A percentile compares a stretch with the other conserved stretches of the same genome.
Conservation (phyloP, 2,329 filamentous ascomycete genomes). For the Alternaria sp. region DNA sequence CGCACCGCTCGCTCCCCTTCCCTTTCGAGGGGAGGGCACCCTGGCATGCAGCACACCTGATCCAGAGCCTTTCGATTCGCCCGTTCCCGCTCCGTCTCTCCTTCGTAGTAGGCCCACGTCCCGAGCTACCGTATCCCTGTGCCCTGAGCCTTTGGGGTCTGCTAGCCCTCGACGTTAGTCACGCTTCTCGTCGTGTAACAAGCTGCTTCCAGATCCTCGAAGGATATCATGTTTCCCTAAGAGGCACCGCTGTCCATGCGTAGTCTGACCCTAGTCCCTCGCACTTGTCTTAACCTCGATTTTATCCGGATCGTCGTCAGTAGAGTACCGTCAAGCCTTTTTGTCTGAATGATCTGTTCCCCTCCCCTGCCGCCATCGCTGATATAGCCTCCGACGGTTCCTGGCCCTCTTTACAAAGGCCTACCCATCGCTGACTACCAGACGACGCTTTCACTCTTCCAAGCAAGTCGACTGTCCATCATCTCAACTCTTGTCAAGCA, state of each 20-base stretch:
- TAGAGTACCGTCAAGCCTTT: constrained; percentile 49
- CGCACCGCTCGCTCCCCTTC: constrained; percentile 40
- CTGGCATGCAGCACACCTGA: constrained; percentile 46
- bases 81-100: constrained; percentile 41
- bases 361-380: constrained; percentile 44
- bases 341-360: constrained; percentile 48
- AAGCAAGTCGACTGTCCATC: constrained; percentile 36
- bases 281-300: constrained; percentile 47
- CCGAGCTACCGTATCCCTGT: constrained; percentile 51
- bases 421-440: constrained; percentile 35
- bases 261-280: constrained; percentile 45
- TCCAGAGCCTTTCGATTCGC: constrained; percentile 46
- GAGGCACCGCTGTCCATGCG: constrained; percentile 43
- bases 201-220: constrained; percentile 47
- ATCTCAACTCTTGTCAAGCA: constrained; percentile 24
- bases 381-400: constrained; percentile 47
- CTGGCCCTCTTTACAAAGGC: constrained; percentile 44
- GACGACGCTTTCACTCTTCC: constrained; percentile 36
- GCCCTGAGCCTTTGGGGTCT: constrained; percentile 39
- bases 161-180: constrained; percentile 47
- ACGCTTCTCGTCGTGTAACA: constrained; percentile 50
- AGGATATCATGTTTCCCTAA: constrained; percentile 49
- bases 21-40: constrained; percentile 41
- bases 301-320: constrained; percentile 49
- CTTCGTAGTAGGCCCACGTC: constrained; percentile 45